phyloP scores from a whole-genome alignment of 2,329 filamentous ascomycete species.

The Sphaerulina vaccinii region DNA sequence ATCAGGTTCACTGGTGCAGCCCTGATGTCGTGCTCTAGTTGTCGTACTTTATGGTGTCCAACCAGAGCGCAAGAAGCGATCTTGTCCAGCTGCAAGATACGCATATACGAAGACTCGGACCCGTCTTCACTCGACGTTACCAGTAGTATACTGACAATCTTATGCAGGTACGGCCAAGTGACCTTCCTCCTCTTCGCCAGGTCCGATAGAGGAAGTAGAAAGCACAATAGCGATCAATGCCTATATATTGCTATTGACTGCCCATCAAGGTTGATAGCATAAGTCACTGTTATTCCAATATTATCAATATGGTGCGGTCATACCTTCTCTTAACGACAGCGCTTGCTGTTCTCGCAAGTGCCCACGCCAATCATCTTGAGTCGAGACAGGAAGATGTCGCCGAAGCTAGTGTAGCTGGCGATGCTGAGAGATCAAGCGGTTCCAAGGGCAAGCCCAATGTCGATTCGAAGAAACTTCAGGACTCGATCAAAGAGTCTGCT shows the following conservation, averaged over 20 bases:
- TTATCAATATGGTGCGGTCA: slow-evolving; percentile 14
- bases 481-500: slow-evolving; percentile 21
- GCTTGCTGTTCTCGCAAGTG: slow-evolving; percentile 8
- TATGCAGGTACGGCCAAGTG: slow-evolving; percentile 14
- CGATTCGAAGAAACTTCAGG: slow-evolving; percentile 22
- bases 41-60: neutral
- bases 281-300: neutral
- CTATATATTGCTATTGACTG: slow-evolving; percentile 8
- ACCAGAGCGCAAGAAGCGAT: slow-evolving; percentile 1
- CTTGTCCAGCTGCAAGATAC: neutral
- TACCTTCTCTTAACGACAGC: slow-evolving; percentile 10
- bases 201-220: neutral
- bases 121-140: neutral
- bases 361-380: slow-evolving; percentile 10
- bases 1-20: neutral
- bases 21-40: slow-evolving; percentile 5
- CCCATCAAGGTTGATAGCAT: slow-evolving; percentile 14
- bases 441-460: slow-evolving; percentile 13
- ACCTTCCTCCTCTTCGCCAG: neutral
- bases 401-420: neutral
- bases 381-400: slow-evolving; percentile 14
- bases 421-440: neutral
- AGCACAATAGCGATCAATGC: neutral
- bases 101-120: neutral
- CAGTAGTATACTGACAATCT: slow-evolving; percentile 3